Percentiles rank a stretch among this genome's conserved stretches.
Evolutionary conservation across 768 basidiomycete genomes (phyloP).

Genomic region (Tephrocybe sp.): DNA sequence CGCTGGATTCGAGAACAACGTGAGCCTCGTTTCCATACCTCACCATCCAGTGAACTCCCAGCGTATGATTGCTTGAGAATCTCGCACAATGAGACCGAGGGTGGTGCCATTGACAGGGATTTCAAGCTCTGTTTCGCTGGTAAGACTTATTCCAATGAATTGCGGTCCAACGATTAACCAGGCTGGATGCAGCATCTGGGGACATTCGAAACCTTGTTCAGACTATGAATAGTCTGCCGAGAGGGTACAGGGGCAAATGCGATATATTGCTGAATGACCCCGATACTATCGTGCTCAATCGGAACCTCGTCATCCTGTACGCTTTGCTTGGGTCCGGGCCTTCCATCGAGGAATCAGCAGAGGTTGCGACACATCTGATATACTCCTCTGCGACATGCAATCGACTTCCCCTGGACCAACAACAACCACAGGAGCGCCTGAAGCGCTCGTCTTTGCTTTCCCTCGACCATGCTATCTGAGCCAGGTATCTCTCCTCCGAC

Average conservation of each 20-base stretch:
- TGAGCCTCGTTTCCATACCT: slow-evolving; percentile 19
- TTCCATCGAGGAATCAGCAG: slow-evolving; percentile 39
- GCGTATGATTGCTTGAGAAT: slow-evolving; percentile 33
- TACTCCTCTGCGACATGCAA: slow-evolving; percentile 37
- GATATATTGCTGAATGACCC: slow-evolving; percentile 38
- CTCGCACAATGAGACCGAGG: slow-evolving; percentile 33
- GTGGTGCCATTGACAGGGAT: slow-evolving; percentile 21
- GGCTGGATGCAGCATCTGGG: slow-evolving; percentile 24
- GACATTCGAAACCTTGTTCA: slow-evolving; percentile 35
- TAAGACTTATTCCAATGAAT: not conserved
- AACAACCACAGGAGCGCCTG: too few relatives aligned
- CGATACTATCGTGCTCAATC: slow-evolving; percentile 35
- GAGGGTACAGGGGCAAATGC: slow-evolving; percentile 32
- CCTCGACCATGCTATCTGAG: too few relatives aligned
- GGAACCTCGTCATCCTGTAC: slow-evolving; percentile 38
- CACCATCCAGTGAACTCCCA: slow-evolving; percentile 23
- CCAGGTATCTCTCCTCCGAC: not conserved
- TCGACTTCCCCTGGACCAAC: too few relatives aligned
- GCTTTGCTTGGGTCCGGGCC: slow-evolving; percentile 36
- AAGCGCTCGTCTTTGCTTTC: too few relatives aligned
- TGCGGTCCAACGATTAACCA: not conserved
- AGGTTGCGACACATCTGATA: slow-evolving; percentile 40
- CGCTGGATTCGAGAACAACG: slow-evolving; percentile 31
- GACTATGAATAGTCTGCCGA: slow-evolving; percentile 37
- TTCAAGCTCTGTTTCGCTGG: not conserved